These are phyloP conservation scores for Thelephora aurantiotincta DNA, from an alignment of 768 basidiomycete genomes.

Conservation along the genomic window DNA sequence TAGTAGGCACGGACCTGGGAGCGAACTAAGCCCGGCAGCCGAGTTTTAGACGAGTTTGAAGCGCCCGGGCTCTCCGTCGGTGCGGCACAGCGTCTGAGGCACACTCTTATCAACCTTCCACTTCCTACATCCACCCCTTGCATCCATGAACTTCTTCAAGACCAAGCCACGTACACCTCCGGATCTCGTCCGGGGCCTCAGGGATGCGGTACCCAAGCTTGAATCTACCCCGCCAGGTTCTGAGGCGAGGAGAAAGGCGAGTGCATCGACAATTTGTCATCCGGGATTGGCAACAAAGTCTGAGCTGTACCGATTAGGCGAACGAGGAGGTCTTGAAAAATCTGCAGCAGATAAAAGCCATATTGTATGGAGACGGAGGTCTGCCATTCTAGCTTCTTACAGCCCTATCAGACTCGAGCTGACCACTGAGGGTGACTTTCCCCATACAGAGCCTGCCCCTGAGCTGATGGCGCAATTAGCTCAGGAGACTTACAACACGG, in stretches of 20 bases:
- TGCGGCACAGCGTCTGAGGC: no score
- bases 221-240: constrained; percentile 61
- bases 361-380: constrained; percentile 86
- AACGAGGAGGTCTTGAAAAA: constrained; percentile 83
- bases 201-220: constrained; percentile 66
- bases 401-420: constrained; percentile 1
- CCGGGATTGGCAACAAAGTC: neutral
- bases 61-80: no score
- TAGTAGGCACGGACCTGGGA: no score
- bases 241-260: constrained; percentile 71
- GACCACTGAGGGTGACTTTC: constrained; percentile 4
- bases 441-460: constrained; percentile 54
- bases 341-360: constrained; percentile 78
- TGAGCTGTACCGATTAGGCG: constrained; percentile 34
- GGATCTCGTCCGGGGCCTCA: constrained; percentile 71
- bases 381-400: constrained; percentile 12
- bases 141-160: constrained; percentile 94
- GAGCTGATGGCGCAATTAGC: constrained; percentile 90
- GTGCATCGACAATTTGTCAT: constrained; percentile 8
- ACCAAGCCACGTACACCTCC: constrained; percentile 78
- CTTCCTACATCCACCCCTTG: no score
- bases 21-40: no score
- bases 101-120: no score
- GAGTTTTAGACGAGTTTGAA: no score
- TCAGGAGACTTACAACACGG: constrained; percentile 88